phyloP scores from a whole-genome alignment of 257 asterid species.

The Nicotiana sylvestris region DNA sequence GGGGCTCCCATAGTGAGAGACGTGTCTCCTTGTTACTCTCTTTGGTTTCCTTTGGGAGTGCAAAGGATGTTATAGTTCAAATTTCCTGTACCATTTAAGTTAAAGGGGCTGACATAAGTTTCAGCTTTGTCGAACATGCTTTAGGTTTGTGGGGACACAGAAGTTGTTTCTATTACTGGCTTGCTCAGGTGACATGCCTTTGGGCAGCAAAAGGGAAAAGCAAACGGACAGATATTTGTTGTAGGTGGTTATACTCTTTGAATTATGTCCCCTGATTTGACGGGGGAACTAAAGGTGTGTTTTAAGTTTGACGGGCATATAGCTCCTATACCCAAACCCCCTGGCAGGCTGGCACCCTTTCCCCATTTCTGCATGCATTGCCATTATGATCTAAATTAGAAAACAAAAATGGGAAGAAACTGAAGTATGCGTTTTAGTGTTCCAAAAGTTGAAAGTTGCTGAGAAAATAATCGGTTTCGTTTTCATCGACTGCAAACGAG shows the following conservation, averaged over 20 bases:
- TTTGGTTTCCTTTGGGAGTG: not conserved
- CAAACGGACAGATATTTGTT: not conserved
- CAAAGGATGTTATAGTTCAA: conserved; percentile 7
- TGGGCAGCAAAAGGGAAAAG: conserved; percentile 2
- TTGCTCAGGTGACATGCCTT: not conserved
- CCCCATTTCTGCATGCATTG: not conserved
- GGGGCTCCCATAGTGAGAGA: not conserved
- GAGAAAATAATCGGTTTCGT: too few relatives aligned
- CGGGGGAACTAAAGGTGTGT: not conserved
- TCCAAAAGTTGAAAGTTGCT: too few relatives aligned
- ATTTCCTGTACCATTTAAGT: conserved; percentile 14
- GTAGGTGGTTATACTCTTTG: conserved; percentile 8
- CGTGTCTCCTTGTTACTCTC: not conserved
- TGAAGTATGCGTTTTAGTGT: too few relatives aligned
- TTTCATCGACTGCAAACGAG: too few relatives aligned
- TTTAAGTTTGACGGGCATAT: not conserved
- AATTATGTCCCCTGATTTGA: conserved; percentile 1
- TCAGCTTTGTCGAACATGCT: not conserved
- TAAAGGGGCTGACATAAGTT: not conserved
- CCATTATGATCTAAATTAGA: not conserved
- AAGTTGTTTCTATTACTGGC: not conserved
- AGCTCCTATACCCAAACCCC: not conserved
- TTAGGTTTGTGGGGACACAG: not conserved
- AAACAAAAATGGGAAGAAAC: too few relatives aligned
- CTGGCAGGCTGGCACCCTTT: not conserved